Conservation (phyloP, 2,329 filamentous ascomycete genomes). For the Dactylella cylindrospora region DNA sequence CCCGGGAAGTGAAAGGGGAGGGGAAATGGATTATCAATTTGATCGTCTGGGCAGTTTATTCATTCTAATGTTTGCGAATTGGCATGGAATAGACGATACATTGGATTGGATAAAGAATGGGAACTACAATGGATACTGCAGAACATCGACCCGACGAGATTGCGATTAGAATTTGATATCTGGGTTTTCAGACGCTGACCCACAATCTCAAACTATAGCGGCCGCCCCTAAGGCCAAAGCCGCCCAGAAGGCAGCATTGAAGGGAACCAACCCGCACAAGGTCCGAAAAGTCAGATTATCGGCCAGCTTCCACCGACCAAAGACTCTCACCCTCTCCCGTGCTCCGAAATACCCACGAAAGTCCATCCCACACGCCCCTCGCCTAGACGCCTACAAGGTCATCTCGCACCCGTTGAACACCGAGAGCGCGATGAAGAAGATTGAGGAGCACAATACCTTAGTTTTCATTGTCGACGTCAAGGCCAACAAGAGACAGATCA, state of each 20-base stretch:
- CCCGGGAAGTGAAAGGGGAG: neutral
- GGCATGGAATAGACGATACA: neutral
- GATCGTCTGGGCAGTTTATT: neutral
- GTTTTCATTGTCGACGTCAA: constrained; percentile 96
- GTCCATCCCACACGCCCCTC: constrained; percentile 83
- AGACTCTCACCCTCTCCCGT: constrained; percentile 90
- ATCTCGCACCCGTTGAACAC: constrained; percentile 99
- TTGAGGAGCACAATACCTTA: constrained; percentile 99
- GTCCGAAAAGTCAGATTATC: constrained; percentile 86
- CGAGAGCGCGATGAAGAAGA: constrained; percentile 99
- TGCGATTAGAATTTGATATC: constrained; percentile 18
- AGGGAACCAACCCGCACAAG: constrained; percentile 81
- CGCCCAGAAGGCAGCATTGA: constrained; percentile 93
- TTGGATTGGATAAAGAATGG: neutral
- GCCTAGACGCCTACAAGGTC: constrained; percentile 96
- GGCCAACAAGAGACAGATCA: constrained; percentile 99
- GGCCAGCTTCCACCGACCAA: constrained; percentile 96
- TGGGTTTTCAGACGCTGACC: constrained; percentile 6
- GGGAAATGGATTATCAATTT: neutral
- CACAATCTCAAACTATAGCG: constrained; percentile 55
- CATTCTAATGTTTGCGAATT: neutral
- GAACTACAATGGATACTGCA: constrained; percentile 1
- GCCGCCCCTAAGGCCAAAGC: constrained; percentile 80
- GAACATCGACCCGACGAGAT: constrained; percentile 27
- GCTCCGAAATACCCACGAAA: constrained; percentile 95